Evolutionary conservation across 768 basidiomycete genomes (phyloP).

Genomic region (Cyclocybe aegerita): DNA sequence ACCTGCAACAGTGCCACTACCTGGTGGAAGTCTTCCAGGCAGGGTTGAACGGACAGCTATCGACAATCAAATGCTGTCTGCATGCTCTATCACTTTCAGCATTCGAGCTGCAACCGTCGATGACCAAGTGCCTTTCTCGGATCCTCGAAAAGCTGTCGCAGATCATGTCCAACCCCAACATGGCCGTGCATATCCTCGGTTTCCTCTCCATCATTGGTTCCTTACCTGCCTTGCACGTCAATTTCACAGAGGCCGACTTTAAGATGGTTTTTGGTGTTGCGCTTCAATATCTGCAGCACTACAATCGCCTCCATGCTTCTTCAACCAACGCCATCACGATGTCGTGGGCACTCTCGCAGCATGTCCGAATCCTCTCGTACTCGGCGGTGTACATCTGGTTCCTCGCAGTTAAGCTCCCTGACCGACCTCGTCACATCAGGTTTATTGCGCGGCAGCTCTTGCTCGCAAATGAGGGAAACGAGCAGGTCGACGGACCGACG

Average conservation of each 20-base stretch:
- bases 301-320: slow-evolving; percentile 63
- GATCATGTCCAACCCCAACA: slow-evolving; percentile 91
- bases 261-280: slow-evolving; percentile 95
- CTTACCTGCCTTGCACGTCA: slow-evolving; percentile 74
- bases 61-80: slow-evolving; percentile 85
- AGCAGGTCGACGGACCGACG: slow-evolving; percentile 80
- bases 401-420: slow-evolving; percentile 77
- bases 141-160: slow-evolving; percentile 87
- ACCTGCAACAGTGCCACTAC: slow-evolving; percentile 58
- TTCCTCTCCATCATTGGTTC: slow-evolving; percentile 88
- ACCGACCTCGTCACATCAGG: slow-evolving; percentile 77
- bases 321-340: slow-evolving; percentile 36
- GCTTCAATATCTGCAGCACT: slow-evolving; percentile 88
- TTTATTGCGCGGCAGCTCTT: slow-evolving; percentile 87
- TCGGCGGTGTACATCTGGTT: slow-evolving; percentile 96
- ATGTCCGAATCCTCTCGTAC: slow-evolving; percentile 87
- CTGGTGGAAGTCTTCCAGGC: slow-evolving; percentile 73
- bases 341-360: slow-evolving; percentile 88
- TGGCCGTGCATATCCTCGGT: slow-evolving; percentile 95
- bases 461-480: slow-evolving; percentile 76
- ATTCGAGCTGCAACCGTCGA: slow-evolving; percentile 81
- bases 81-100: slow-evolving; percentile 86
- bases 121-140: slow-evolving; percentile 74
- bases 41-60: slow-evolving; percentile 67
- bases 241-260: slow-evolving; percentile 89